A percentile compares a stretch with the other conserved stretches of the same genome.
These are phyloP conservation scores for Termitomyces sp. DNA, from an alignment of 768 basidiomycete species.

Conservation along the genomic window DNA sequence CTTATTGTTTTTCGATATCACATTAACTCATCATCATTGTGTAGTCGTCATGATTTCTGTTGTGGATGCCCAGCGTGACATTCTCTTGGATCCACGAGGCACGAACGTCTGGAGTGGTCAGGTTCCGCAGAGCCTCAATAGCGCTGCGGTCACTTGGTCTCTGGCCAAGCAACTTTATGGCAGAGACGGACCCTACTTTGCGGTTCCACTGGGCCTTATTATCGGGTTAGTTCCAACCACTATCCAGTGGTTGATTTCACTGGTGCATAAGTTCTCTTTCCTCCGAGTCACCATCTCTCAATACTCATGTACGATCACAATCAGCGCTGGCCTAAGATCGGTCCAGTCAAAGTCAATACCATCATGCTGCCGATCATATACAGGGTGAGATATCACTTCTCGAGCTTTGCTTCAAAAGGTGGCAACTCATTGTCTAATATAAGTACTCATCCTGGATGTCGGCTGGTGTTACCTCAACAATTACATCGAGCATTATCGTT, in stretches of 20 bases:
- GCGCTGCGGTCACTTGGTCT: slow-evolving; percentile 61
- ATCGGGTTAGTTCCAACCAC: slow-evolving; percentile 51
- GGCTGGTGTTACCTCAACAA: slow-evolving; percentile 52
- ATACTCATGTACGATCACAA: background rate
- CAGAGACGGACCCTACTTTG: slow-evolving; percentile 49
- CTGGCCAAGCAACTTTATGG: slow-evolving; percentile 57
- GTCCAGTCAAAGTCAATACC: slow-evolving; percentile 43
- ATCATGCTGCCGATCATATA: slow-evolving; percentile 58
- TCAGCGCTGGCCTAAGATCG: slow-evolving; percentile 54
- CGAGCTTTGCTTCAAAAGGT: background rate
- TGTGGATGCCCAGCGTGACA: slow-evolving; percentile 49
- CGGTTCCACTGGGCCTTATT: slow-evolving; percentile 50
- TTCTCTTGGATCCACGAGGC: slow-evolving; percentile 47
- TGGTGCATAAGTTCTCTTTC: slow-evolving; percentile 27
- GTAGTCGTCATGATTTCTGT: slow-evolving; percentile 57
- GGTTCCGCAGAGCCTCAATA: slow-evolving; percentile 48
- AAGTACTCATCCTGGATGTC: slow-evolving; percentile 42
- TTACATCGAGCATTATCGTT: slow-evolving; percentile 44
- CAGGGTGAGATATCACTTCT: slow-evolving; percentile 27
- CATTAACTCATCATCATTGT: background rate
- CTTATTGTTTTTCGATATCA: background rate
- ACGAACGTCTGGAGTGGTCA: slow-evolving; percentile 65
- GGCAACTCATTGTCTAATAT: background rate
- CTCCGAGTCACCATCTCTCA: background rate
- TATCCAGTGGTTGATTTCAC: slow-evolving; percentile 51